Base-by-base conservation (phyloP, 352 stramenopile genomes). In the Globisporangium sylvaticum region DNA sequence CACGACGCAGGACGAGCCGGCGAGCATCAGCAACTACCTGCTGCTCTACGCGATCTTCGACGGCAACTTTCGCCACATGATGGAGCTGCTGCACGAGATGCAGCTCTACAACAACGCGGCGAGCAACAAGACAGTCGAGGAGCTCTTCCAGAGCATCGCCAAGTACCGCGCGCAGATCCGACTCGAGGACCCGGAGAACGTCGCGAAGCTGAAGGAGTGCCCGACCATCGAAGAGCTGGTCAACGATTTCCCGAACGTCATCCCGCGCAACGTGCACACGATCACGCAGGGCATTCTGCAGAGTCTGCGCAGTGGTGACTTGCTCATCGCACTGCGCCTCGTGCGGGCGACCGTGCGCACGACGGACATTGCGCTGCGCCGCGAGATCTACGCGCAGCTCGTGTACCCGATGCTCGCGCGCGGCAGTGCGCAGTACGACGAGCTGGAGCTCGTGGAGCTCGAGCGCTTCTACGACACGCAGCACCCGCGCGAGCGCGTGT, bases 1-100 rank as follows among this genome's bases (percentile, higher is more conserved):
- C 64, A 86, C 71, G 64, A 89, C 71, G 34, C 72, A 76, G 58
- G 69, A 84, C 34, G 73, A 83, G 25, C 73, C 83, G 15, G 62
- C 71, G 44, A 88, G 80, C 59, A 83, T 89, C 59, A 78, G 71
- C 58, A 90, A 88, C 63, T 86, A 88, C 65, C 52, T 92, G 65
- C 61, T 92, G 50, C 67, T 86, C 24, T 79, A 87, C 62, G 81
- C 83, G 54, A 69, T 89, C 50, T 73, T 79, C 25, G 83, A 92
- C 68, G 83, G 83, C 29, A 89, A 90, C 57, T 89, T 87, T 44
- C 83, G 78, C 64, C 81, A 92, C 68, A 87, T 86, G 67, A 84
- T 89, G 74, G 83, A 92, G 62, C 69, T 92, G 20, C 69, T 92
- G 50, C 83, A 90, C 53, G 81, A 92, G 68, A 92, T 92, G 83